Conservation (phyloP, 345 rosid species). For the Conringia planisiliqua region DNA sequence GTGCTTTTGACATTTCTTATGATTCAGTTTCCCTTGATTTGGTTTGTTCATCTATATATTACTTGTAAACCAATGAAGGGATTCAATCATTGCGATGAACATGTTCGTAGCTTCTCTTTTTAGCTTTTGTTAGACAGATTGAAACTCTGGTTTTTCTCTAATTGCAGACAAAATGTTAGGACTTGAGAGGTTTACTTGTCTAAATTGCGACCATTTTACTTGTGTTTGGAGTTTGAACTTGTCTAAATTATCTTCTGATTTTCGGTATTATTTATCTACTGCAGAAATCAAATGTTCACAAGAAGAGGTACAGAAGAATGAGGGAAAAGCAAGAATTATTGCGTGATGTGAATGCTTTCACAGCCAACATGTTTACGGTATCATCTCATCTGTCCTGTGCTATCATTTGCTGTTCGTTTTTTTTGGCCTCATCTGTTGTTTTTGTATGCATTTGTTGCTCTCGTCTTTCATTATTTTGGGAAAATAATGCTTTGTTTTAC, state of each 20-base stretch:
- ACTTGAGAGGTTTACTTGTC: neutral
- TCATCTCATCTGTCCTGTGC: neutral
- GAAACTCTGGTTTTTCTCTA: neutral
- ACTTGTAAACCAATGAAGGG: too few relatives aligned
- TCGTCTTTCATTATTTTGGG: neutral
- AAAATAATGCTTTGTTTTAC: neutral
- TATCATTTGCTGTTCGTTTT: neutral
- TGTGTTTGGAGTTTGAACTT: neutral
- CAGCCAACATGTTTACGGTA: constrained; percentile 59
- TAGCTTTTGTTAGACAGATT: neutral
- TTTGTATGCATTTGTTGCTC: neutral
- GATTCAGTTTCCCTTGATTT: neutral
- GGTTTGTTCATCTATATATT: neutral
- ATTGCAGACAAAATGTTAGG: neutral
- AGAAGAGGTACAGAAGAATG: constrained; percentile 48
- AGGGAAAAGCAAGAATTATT: constrained; percentile 45
- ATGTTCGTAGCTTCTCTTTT: neutral
- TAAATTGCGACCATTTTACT: neutral
- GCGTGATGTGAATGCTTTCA: constrained; percentile 46
- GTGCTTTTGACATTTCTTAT: neutral
- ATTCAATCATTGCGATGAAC: neutral
- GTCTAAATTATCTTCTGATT: neutral
- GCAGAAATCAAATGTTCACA: constrained; percentile 34
- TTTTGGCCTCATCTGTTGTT: neutral
- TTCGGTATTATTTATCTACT: neutral